Conservation (phyloP, 352 stramenopile genomes). For the Globisporangium irregulare region DNA sequence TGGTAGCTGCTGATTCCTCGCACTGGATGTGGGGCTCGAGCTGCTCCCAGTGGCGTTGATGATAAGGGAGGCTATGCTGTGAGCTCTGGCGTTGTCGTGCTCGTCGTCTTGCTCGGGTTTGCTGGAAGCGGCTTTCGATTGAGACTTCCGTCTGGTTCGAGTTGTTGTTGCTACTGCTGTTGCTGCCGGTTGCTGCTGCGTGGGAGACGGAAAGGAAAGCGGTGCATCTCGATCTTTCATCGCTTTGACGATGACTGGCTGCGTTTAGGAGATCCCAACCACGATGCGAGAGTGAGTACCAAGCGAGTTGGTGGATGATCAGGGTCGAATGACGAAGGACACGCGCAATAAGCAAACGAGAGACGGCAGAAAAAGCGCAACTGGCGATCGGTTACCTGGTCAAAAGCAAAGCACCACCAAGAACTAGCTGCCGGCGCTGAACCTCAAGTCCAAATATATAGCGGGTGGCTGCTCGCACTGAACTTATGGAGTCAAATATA, state of each 20-base stretch:
- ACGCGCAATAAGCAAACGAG: not conserved
- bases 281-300: not conserved
- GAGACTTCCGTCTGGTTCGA: not conserved
- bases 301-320: not conserved
- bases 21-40: not conserved
- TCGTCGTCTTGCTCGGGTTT: not conserved
- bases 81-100: too few relatives aligned
- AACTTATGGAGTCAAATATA: conserved; percentile 7
- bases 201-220: not conserved
- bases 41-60: not conserved
- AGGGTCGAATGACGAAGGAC: not conserved
- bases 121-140: not conserved
- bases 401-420: not conserved
- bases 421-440: not conserved
- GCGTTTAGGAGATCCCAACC: not conserved
- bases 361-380: not conserved
- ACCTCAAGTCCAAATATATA: conserved; percentile 9
- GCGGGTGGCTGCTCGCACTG: not conserved
- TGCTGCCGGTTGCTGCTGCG: not conserved
- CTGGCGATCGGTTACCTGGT: conserved; percentile 6
- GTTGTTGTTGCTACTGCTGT: not conserved
- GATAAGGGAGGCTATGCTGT: not conserved
- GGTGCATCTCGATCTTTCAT: not conserved
- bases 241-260: not conserved
- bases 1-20: not conserved